Base-by-base conservation (phyloP, 768 basidiomycete genomes). In the Mycena polygramma region DNA sequence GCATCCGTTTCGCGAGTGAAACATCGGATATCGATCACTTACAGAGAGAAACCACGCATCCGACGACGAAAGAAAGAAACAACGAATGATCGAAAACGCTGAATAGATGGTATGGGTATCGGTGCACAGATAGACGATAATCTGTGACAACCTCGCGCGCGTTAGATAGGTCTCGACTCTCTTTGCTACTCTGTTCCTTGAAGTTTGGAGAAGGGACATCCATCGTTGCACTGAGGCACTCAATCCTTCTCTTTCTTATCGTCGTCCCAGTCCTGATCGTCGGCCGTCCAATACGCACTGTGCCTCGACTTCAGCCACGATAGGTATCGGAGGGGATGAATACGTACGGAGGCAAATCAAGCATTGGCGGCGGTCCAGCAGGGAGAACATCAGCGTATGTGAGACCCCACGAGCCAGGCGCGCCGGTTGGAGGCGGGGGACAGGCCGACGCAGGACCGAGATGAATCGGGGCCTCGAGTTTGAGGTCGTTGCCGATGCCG, bases 301-400 rank as follows among this genome's bases (percentile, higher is more conserved):
- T 9, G 17, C 30, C 19, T 41, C 15, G 22, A 26, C 30, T 20
- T 68, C 20, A 57, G 59, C 39, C 5, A 39, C 43, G 7, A 30
- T 30, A 30, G 30, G 45, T 41, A 19, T n/a, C 14, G 35, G 5
- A 15, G 15, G 39, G 10, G 15, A 10, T 5, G 4, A 41, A 37
- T 35, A 52, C 66, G 35, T 30, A 68, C 66, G 66, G 66, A 37
- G 59, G 66, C 22, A 68, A 15, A 45, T 68, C 66, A n/a, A 46
- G 43, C 59, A 61, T 68, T 2, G 66, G 66, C 24, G 59, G 52
- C 11, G 66, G 59, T 10, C 66, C 66, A 13, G 66, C 66, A 2
- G 66, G 66, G 14, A 54, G 58, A 8, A 68, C 46, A 8, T 68
- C 66, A 8, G 66, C 66, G 24, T 68, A 68, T 4, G 51, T 37